These are phyloP conservation scores for Boletus sp. DNA, from an alignment of 768 basidiomycete species.

Conservation along the genomic window DNA sequence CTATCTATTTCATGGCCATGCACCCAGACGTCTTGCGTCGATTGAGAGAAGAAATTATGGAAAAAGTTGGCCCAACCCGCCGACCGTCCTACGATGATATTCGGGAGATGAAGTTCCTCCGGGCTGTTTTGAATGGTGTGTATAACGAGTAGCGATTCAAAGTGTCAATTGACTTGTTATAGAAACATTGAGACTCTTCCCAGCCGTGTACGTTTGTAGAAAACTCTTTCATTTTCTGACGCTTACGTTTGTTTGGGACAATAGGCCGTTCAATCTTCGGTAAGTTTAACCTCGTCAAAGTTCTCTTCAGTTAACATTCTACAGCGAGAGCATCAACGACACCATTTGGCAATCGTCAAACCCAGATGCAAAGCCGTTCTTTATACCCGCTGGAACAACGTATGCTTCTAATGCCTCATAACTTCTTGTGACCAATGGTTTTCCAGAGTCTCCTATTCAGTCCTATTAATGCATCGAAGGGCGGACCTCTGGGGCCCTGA, in stretches of 20 bases:
- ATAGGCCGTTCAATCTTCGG: slow-evolving; percentile 36
- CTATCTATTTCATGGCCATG: slow-evolving; percentile 44
- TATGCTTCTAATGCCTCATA: neutral
- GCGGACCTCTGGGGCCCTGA: slow-evolving; percentile 38
- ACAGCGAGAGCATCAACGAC: slow-evolving; percentile 21
- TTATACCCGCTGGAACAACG: slow-evolving; percentile 25
- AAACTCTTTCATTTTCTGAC: neutral
- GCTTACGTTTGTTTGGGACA: neutral
- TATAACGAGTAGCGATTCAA: neutral
- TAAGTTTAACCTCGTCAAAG: slow-evolving; percentile 1
- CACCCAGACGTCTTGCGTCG: slow-evolving; percentile 40
- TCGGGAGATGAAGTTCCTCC: slow-evolving; percentile 40
- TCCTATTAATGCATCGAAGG: slow-evolving; percentile 37
- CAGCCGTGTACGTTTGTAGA: slow-evolving; percentile 26
- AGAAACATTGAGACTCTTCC: slow-evolving; percentile 35
- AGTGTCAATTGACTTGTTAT: neutral
- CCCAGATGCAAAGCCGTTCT: slow-evolving; percentile 26
- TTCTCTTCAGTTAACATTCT: neutral
- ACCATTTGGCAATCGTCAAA: slow-evolving; percentile 25
- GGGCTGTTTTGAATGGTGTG: slow-evolving; percentile 44
- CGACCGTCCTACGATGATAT: slow-evolving; percentile 42
- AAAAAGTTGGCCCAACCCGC: slow-evolving; percentile 32
- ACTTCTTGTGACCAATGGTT: neutral
- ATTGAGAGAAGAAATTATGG: slow-evolving; percentile 43
- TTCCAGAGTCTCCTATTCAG: slow-evolving; percentile 25